Base-by-base conservation (phyloP, 768 basidiomycete species). In the Lyophyllum shimeji region DNA sequence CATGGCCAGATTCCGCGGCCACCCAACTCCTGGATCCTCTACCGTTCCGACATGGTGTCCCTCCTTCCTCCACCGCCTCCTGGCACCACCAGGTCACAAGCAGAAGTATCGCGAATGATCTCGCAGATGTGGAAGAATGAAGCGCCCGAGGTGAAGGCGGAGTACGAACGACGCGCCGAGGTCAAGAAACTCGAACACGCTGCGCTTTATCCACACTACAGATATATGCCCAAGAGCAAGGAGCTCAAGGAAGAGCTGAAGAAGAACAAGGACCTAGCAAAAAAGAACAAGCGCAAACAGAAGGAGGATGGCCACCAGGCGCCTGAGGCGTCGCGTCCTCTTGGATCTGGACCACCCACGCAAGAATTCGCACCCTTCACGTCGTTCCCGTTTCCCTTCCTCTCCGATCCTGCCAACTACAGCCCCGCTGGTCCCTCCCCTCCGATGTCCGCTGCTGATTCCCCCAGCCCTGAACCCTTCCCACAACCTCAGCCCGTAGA, bases 1-100 rank as follows among this genome's bases (percentile, higher is more conserved):
- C 20, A 40, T 27, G 57, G 70, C 17, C 70, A 76, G 53, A 76
- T 79, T 4, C 86, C 87, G 9, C 80, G 91, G 0, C 90, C 91
- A 2, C 83, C 85, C 9, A 93, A 93, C 65, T 85, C 90, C 0
- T 93, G 89, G 89, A 93, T 93, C 56, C 60, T 93, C 15, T 93
- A 89, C 69, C 83, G 91, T 40, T 82, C 86, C 2, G 78, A 83
- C 58, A 83, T 80, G 64, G 73, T 82, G 42, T 71, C 69, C 56
- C 66, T 72, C 11, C 66, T 86, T 50, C 72, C 75, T 17, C 72
- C 74, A 40, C 59, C 67, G 23, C 55, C 60, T 33, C 68, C 67
- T 23, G 73, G 69, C 18, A 62, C 68, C 44, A 71, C 72, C 59
- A 72, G 56, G 58, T 77, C 81, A 6, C 90, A 91, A 66, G 82